These are phyloP conservation scores for Patellifolia procumbens DNA, from an alignment of 179 eudicot genomes.

Conservation along the genomic window DNA sequence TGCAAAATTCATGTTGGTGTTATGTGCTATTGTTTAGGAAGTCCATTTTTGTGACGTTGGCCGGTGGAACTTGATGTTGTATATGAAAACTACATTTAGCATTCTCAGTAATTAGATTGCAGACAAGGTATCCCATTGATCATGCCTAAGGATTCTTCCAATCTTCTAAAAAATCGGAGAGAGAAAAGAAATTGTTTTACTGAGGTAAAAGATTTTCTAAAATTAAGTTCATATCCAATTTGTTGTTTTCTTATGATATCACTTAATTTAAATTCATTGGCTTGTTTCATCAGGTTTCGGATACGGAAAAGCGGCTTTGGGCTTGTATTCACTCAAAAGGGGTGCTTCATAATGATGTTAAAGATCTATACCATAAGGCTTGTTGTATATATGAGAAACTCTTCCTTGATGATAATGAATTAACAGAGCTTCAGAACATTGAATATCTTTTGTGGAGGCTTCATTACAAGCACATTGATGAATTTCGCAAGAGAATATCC, in stretches of 20 bases:
- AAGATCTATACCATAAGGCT: constrained; percentile 51
- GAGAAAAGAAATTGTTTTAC: constrained; percentile 35
- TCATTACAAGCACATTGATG: constrained; percentile 88
- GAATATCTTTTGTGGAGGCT: constrained; percentile 87
- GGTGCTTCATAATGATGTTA: constrained; percentile 53
- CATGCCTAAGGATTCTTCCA: constrained; percentile 44
- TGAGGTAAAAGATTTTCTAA: constrained; percentile 46
- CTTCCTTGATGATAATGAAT: constrained; percentile 50
- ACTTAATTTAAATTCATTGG: neutral
- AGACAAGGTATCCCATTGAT: constrained; percentile 14
- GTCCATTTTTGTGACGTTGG: constrained; percentile 7
- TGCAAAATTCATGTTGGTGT: constrained; percentile 18
- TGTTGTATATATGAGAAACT: constrained; percentile 60
- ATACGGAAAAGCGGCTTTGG: constrained; percentile 64
- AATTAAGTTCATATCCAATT: neutral
- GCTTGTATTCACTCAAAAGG: constrained; percentile 61
- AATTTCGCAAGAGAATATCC: constrained; percentile 63
- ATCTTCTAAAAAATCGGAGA: constrained; percentile 31
- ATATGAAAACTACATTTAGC: neutral
- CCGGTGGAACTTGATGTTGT: neutral
- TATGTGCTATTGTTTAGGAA: constrained; percentile 27
- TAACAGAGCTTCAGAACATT: constrained; percentile 57
- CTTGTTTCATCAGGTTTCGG: constrained; percentile 44
- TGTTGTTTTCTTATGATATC: neutral
- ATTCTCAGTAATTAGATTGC: constrained; percentile 2